Evolutionary conservation across 2,329 filamentous ascomycete species (phyloP).

Genomic region (Stachybotrys elegans): DNA sequence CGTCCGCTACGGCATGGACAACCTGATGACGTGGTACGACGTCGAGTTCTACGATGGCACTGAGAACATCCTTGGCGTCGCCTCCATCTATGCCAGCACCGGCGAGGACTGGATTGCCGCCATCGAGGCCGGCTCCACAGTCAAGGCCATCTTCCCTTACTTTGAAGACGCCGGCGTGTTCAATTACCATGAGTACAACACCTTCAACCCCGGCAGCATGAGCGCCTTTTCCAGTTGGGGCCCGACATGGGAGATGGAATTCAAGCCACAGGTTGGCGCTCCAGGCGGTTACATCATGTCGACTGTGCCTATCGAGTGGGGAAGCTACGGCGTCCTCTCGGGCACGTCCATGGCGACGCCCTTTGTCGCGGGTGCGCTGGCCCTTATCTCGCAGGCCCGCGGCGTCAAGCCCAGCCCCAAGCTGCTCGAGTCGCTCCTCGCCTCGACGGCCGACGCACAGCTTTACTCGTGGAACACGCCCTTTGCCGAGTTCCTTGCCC

Average conservation of each 20-base stretch:
- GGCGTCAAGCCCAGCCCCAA: conserved; percentile 37
- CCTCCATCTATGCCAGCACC: not conserved
- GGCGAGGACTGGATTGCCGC: conserved; percentile 33
- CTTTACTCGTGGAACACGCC: conserved; percentile 23
- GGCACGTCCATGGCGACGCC: conserved; percentile 14
- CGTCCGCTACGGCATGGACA: conserved; percentile 43
- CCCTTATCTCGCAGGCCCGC: conserved; percentile 29
- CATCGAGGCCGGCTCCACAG: conserved; percentile 32
- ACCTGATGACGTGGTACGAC: not conserved
- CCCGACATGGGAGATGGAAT: conserved; percentile 10
- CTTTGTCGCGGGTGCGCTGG: conserved; percentile 8
- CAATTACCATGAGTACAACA: not conserved
- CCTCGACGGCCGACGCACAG: conserved; percentile 35
- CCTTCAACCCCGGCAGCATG: conserved; percentile 3
- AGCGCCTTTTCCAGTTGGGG: conserved; percentile 11
- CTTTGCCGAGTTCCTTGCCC: conserved; percentile 27
- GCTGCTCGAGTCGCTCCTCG: conserved; percentile 34
- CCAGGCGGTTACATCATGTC: conserved; percentile 15
- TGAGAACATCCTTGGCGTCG: not conserved
- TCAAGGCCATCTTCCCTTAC: conserved; percentile 3
- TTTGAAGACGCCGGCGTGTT: not conserved
- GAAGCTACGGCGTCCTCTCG: conserved; percentile 8
- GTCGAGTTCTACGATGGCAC: not conserved
- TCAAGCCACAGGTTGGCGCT: conserved; percentile 14
- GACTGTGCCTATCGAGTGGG: conserved; percentile 7